Conservation (phyloP, 1,284 basidiomycete species). For the Ustilago crameri region DNA sequence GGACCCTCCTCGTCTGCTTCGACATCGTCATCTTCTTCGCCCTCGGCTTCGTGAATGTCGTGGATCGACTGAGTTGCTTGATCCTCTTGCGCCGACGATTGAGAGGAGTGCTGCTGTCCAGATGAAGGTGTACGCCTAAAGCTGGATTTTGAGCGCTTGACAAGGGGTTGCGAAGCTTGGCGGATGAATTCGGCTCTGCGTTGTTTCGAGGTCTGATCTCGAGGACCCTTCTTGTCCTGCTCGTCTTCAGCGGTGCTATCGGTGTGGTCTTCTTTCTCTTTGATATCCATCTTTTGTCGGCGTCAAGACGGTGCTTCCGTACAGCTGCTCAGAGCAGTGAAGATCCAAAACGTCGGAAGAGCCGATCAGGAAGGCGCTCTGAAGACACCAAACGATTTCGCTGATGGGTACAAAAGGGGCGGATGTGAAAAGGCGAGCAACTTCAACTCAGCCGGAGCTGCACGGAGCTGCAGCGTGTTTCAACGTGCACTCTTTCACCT, state of each 20-base stretch:
- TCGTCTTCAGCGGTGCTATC: conserved; percentile 28
- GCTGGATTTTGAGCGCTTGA: conserved; percentile 27
- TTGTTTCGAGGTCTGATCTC: conserved; percentile 32
- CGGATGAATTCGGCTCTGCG: conserved; percentile 44
- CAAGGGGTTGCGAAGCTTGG: conserved; percentile 37
- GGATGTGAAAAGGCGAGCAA: no score
- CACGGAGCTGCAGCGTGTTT: no score
- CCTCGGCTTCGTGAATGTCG: conserved; percentile 27
- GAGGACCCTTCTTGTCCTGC: conserved; percentile 3
- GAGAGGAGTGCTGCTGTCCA: conserved; percentile 16
- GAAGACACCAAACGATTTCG: no score
- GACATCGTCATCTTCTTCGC: conserved; percentile 17
- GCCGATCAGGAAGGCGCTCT: no score
- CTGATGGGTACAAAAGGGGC: no score
- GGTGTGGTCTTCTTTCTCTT: conserved; percentile 6
- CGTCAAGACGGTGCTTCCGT: background rate
- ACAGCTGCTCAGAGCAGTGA: no score
- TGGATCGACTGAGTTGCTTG: conserved; percentile 10
- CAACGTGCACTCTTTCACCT: no score
- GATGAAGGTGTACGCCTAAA: conserved; percentile 22
- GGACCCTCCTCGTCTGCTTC: conserved; percentile 33
- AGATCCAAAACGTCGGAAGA: no score
- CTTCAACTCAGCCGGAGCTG: no score
- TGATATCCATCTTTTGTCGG: conserved; percentile 14
- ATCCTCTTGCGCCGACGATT: conserved; percentile 13